These are phyloP conservation scores for Yamadazyma pseudoaaseri DNA, from an alignment of 1,139 yeast genomes.

Conservation along the genomic window DNA sequence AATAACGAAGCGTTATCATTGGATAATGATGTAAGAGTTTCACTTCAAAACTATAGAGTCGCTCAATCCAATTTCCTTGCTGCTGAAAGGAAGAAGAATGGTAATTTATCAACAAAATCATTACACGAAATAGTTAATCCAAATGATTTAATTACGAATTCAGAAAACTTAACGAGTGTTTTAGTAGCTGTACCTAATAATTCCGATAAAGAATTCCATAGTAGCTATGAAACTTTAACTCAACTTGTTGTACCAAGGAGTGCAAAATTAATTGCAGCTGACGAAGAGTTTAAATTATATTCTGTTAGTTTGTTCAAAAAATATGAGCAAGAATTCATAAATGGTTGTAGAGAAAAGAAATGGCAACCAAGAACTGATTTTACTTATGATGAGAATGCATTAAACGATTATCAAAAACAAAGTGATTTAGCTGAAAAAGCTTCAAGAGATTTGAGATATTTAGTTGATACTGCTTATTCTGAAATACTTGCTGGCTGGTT, in stretches of 20 bases:
- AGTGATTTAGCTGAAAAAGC: slow-evolving; percentile 70
- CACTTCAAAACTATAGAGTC: slow-evolving; percentile 68
- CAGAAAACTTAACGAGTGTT: slow-evolving; percentile 82
- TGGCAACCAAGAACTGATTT: slow-evolving; percentile 91
- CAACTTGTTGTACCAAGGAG: slow-evolving; percentile 90
- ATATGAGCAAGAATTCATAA: slow-evolving; percentile 64
- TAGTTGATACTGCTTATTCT: slow-evolving; percentile 83
- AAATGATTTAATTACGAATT: slow-evolving; percentile 77
- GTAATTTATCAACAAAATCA: slow-evolving; percentile 88
- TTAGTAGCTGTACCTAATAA: slow-evolving; percentile 83
- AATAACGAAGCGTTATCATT: slow-evolving; percentile 76
- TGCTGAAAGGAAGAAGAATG: slow-evolving; percentile 89
- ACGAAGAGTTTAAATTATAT: slow-evolving; percentile 70
- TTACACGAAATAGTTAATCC: slow-evolving; percentile 86
- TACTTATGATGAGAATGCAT: slow-evolving; percentile 74
- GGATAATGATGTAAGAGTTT: slow-evolving; percentile 76
- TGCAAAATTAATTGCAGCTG: slow-evolving; percentile 67
- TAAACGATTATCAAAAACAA: slow-evolving; percentile 74
- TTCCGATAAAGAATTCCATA: slow-evolving; percentile 57
- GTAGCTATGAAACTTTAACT: slow-evolving; percentile 71
- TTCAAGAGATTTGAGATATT: slow-evolving; percentile 75
- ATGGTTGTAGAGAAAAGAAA: slow-evolving; percentile 76
- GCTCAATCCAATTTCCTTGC: slow-evolving; percentile 84
- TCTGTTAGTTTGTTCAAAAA: slow-evolving; percentile 85
- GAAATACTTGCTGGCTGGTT: slow-evolving; percentile 86